Evolutionary conservation across 352 stramenopile genomes (phyloP).

Genomic region (Globisporangium mamillatum): DNA sequence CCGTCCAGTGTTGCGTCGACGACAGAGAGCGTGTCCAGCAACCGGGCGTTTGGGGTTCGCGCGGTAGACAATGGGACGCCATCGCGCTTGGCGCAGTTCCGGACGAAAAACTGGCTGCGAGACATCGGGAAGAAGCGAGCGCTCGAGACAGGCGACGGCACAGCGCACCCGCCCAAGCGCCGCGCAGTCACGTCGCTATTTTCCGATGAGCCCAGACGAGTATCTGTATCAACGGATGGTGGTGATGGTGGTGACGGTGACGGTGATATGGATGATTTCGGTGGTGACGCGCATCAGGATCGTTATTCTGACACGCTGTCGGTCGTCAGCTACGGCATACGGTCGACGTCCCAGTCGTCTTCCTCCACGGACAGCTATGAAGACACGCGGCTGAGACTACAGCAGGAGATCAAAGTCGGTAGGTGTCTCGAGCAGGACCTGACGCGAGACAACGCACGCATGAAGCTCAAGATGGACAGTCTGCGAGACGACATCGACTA

Average conservation of each 20-base stretch:
- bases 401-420: conserved; percentile 33
- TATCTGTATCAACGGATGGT: neutral
- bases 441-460: conserved; percentile 38
- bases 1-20: conserved; percentile 2
- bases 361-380: neutral
- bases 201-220: neutral
- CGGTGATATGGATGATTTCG: neutral
- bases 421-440: conserved; percentile 39
- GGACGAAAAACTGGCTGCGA: conserved; percentile 20
- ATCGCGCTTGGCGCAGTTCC: conserved; percentile 19
- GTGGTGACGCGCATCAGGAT: neutral
- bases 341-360: neutral
- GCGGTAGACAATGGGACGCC: conserved; percentile 12
- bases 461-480: conserved; percentile 41
- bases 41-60: neutral
- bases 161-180: conserved; percentile 10
- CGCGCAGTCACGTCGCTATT: conserved; percentile 15
- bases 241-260: neutral
- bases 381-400: conserved; percentile 19
- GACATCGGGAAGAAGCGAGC: conserved; percentile 15
- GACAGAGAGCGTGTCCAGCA: conserved; percentile 5
- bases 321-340: neutral
- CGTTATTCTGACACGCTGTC: neutral
- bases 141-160: conserved; percentile 1
- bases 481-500: conserved; percentile 52